Base-by-base conservation (phyloP, 805 yeast species). In the Candida hungchunana region DNA sequence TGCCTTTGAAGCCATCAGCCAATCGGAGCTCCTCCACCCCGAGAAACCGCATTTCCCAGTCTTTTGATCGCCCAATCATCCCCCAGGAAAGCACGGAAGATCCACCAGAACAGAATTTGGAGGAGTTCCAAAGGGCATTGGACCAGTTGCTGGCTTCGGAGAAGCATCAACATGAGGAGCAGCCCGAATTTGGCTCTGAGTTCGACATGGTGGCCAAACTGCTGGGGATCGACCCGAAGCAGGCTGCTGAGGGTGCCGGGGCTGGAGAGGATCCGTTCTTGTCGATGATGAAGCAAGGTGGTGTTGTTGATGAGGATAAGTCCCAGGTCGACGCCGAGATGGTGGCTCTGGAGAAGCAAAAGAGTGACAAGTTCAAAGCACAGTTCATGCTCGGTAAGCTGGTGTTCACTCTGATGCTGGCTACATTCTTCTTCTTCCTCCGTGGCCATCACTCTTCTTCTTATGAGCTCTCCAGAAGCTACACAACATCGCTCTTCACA, bases 361-460 rank as follows among this genome's bases (percentile, higher is more conserved):
- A 40, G 26, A 52, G 43, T 21, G 55, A 50, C 25, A 39, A 31
- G 27, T 48, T 39, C 26, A 54, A 53, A 18, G 56, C 59, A 1
- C 25, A 31, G 17, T 46, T 48, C 20, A 37, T 52, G 40, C 19
- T 51, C 7, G 8, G 32, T 5, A 53, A 44, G 36, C 29, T 51
- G 4, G 2, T 42, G 3, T 18, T 35, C 8, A 26, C 36, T 5
- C 12, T 34, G 0, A 4, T 25, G 2, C n/a, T 47, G 24, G 37
- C 40, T 8, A 8, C 40, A 4, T 51, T 36, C 29, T 39, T 37
- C 32, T 40, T 27, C 38, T 35, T 37, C 26, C 13, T 26, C 24
- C 31, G 36, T 17, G 33, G 32, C 5, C 41, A 36, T 23, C 32
- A 39, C 13, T 44, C 51, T 4, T 40, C 47, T 6, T 29, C 37